Evolutionary conservation across 1,284 basidiomycete species (phyloP).

Genomic region (Trichosporon inkin): DNA sequence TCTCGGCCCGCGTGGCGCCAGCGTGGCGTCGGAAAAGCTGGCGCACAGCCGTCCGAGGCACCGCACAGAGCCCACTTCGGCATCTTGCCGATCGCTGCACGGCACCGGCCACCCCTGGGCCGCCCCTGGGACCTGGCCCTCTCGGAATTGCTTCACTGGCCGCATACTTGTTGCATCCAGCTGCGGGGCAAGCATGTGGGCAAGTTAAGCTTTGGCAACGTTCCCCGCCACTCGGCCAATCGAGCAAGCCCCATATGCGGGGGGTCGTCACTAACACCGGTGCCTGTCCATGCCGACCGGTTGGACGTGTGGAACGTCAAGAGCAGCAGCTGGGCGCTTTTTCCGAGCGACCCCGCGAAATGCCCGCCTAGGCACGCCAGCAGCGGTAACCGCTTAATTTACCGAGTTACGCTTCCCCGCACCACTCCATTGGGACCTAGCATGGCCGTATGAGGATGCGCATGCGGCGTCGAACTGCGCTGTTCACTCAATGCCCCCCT

Average conservation of each 20-base stretch:
- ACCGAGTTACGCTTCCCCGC: no score
- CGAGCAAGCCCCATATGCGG: no score
- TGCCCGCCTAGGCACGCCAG: no score
- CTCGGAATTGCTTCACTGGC: neutral
- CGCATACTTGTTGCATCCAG: neutral
- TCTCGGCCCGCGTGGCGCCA: neutral
- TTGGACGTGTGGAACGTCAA: neutral
- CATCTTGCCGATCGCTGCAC: neutral
- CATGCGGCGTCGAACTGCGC: no score
- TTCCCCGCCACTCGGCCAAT: no score
- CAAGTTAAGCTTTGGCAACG: neutral
- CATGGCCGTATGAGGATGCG: no score
- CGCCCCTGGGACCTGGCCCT: neutral
- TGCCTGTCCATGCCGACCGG: neutral
- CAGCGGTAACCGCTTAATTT: no score
- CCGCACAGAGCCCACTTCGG: constrained; percentile 2
- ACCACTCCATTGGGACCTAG: no score
- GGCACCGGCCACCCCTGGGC: neutral
- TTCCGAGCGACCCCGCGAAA: neutral
- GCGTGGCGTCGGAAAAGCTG: neutral
- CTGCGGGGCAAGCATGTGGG: constrained; percentile 1
- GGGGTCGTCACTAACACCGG: neutral
- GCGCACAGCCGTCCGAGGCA: neutral
- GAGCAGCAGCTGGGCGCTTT: neutral
- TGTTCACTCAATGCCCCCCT: no score